phyloP scores from a whole-genome alignment of 2,329 filamentous ascomycete genomes.

The Neocatenulostroma microsporum region DNA sequence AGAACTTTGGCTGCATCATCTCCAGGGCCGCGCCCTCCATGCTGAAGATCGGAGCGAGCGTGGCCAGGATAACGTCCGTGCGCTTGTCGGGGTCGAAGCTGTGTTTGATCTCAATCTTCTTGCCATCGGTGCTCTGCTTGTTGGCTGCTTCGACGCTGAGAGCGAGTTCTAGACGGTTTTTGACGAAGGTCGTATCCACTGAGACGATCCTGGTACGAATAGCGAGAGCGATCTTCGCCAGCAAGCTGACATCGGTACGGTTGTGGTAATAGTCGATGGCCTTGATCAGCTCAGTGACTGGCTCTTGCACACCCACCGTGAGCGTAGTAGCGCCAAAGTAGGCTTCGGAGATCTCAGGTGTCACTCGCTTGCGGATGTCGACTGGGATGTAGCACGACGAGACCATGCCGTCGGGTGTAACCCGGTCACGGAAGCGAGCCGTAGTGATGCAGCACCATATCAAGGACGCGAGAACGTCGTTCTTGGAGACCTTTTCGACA shows the following conservation, averaged over 20 bases:
- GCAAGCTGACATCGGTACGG: neutral
- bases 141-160: conserved; percentile 3
- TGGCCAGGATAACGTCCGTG: neutral
- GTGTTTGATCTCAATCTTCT: neutral
- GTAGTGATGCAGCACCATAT: neutral
- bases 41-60: conserved; percentile 2
- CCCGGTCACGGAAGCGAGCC: too few species aligned
- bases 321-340: neutral
- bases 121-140: neutral
- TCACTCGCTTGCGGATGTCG: neutral
- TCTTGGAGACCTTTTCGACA: neutral
- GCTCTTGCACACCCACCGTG: neutral
- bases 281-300: neutral
- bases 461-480: neutral
- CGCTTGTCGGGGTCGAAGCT: neutral
- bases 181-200: neutral
- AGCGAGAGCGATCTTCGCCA: neutral
- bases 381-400: neutral
- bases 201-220: neutral
- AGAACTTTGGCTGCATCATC: conserved; percentile 1
- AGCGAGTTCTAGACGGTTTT: neutral
- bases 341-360: neutral
- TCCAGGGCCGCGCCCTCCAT: neutral
- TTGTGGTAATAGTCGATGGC: neutral
- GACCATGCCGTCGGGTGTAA: too few species aligned